A percentile compares a stretch with the other conserved stretches of the same genome.
Evolutionary conservation across 495 filamentous ascomycete species (phyloP).

Genomic region (Talaromyces trachyspermus): DNA sequence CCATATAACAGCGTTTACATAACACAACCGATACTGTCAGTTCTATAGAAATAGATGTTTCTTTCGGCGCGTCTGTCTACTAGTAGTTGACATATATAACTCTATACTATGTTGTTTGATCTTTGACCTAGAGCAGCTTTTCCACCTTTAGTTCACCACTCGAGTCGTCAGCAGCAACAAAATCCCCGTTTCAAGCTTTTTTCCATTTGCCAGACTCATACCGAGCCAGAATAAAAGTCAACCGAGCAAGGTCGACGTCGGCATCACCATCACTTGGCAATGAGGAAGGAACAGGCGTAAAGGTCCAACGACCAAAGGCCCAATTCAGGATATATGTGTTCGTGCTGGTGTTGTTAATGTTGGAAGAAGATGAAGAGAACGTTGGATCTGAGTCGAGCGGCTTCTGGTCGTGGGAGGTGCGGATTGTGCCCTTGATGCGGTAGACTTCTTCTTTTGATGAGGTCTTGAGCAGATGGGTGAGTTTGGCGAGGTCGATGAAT

Average conservation of each 20-base stretch:
- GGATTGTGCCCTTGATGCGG: slow-evolving; percentile 85
- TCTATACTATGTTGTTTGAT: neutral
- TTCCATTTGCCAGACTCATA: slow-evolving; percentile 87
- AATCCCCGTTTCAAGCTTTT: slow-evolving; percentile 60
- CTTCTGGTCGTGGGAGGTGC: slow-evolving; percentile 38
- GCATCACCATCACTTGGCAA: slow-evolving; percentile 20
- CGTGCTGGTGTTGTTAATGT: slow-evolving; percentile 14
- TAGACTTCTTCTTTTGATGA: slow-evolving; percentile 90
- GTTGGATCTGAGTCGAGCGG: slow-evolving; percentile 47
- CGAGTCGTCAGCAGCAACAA: slow-evolving; percentile 49
- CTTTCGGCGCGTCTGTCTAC: no score
- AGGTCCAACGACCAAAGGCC: slow-evolving; percentile 95
- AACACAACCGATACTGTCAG: no score
- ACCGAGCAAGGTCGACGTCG: slow-evolving; percentile 46
- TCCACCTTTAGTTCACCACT: slow-evolving; percentile 24
- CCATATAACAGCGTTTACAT: no score
- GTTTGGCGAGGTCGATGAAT: slow-evolving; percentile 54
- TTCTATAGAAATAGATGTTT: neutral
- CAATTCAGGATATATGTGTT: slow-evolving; percentile 80
- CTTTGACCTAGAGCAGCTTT: slow-evolving; percentile 33
- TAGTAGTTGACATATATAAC: no score
- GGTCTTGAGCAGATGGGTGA: slow-evolving; percentile 57
- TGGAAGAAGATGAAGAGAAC: slow-evolving; percentile 32
- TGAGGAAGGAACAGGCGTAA: slow-evolving; percentile 48
- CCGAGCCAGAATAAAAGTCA: slow-evolving; percentile 79